Base-by-base conservation (phyloP, 2,329 filamentous ascomycete genomes). In the Zymoseptoria crescenta region DNA sequence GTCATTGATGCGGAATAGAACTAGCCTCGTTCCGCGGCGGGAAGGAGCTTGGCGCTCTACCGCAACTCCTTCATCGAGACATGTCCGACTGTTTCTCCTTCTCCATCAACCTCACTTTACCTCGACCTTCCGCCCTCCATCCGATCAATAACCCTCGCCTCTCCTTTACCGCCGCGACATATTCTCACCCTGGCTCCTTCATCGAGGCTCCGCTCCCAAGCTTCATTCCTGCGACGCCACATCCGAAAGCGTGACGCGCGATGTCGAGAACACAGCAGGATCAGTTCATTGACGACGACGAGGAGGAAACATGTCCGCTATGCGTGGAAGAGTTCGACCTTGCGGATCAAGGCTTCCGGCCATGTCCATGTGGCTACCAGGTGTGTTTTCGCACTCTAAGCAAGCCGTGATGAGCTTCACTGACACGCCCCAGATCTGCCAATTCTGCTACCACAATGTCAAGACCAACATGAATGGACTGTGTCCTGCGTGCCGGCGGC, bases 371-470 rank as follows among this genome's bases (percentile, higher is more conserved):
- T 73, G 94, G 94, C 62, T 99, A 99, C 72, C 93, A 97, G 85
- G 93, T 96, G 83, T 64, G 81, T 67, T 49, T 54, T 51, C 61
- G 28, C 16, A 41, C 49, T 48, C 48, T 48, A 19, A 51, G 49
- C 65, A 53, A 65, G 58, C 27, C 48, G 5, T 19, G n/a, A 24
- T 6, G 49, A 16, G 49, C 20, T 27, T 21, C 20, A 27, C 49
- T 51, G 49, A 51, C 24, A 19, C 16, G 41, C 10, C 45, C 45
- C 70, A 96, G 92, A 93, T 99, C 74, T 99, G 94, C 76, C 95
- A 99, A 80, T 99, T 99, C 77, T 99, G 94, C 78, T 99, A 93
- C 80, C 96, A 99, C 77, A 99, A 97, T 74, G 95, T 99, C 74
- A 96, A 95, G 77, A 96, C 89, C 69, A 96, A 96, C 69, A 91